These are phyloP conservation scores for Physcomitrellopsis africana DNA, from an alignment of 225 moss, liverwort and hornwort species.

Conservation along the genomic window DNA sequence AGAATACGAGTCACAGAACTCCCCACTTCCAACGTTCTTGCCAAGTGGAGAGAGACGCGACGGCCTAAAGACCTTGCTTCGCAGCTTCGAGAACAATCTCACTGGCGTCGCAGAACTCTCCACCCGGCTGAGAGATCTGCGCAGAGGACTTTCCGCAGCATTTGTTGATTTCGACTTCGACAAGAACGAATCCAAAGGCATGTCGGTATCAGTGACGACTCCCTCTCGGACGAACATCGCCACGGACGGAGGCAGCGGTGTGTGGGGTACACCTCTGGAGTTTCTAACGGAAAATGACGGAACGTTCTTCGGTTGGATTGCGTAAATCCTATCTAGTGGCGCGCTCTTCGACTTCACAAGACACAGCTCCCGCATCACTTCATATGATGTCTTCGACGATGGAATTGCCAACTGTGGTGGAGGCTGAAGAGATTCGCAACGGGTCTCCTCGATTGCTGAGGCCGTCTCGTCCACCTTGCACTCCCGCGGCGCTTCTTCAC, in stretches of 20 bases:
- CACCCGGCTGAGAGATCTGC: background rate
- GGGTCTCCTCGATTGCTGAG: background rate
- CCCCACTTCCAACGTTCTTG: background rate
- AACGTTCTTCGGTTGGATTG: background rate
- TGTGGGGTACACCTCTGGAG: background rate
- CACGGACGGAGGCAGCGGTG: no score
- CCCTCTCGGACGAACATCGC: no score
- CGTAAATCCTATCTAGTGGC: conserved; percentile 20
- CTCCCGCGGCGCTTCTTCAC: conserved; percentile 62
- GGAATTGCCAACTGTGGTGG: background rate
- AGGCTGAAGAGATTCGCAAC: conserved; percentile 3
- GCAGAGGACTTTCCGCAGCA: conserved; percentile 2
- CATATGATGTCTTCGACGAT: conserved; percentile 1
- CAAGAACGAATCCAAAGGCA: conserved; percentile 2
- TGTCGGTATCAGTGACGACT: background rate
- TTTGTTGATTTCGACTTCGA: conserved; percentile 21
- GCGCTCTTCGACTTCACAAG: conserved; percentile 35
- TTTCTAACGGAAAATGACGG: background rate
- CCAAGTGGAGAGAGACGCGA: background rate
- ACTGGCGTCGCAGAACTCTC: conserved; percentile 14
- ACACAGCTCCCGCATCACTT: conserved; percentile 16
- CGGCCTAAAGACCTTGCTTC: conserved; percentile 12
- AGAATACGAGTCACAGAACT: conserved; percentile 36
- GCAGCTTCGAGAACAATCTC: conserved; percentile 3
- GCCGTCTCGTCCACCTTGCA: conserved; percentile 30